phyloP scores from a whole-genome alignment of 257 asterid genomes.

The Lycium barbarum region DNA sequence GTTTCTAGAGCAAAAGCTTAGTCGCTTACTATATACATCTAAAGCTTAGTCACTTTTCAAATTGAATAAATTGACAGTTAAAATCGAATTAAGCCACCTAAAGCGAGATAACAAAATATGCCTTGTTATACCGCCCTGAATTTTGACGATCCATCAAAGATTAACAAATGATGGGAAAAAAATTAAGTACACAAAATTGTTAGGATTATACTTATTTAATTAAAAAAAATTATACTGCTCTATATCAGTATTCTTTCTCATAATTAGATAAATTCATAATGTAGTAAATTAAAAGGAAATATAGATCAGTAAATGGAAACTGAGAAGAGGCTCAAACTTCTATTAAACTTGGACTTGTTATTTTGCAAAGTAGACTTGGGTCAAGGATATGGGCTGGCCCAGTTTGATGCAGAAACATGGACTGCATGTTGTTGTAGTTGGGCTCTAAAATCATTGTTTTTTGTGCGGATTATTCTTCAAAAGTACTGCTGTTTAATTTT shows the following conservation, averaged over 20 bases:
- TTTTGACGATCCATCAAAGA: not conserved
- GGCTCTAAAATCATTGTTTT: not conserved
- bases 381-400: not conserved
- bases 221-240: not conserved
- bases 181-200: not conserved
- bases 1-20: not conserved
- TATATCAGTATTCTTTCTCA: not conserved
- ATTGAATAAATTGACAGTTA: not conserved
- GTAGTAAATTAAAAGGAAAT: not conserved
- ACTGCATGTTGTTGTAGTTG: not conserved
- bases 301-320: not conserved
- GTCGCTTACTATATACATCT: no score
- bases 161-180: not conserved
- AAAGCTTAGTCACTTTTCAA: not conserved
- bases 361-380: not conserved
- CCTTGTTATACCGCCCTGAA: not conserved
- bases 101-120: not conserved
- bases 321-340: not conserved
- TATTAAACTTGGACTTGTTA: not conserved
- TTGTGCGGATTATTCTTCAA: no score
- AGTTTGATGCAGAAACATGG: not conserved
- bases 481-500: no score
- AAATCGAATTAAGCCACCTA: not conserved
- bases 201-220: not conserved
- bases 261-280: not conserved